Evolutionary conservation across 1,284 basidiomycete genomes (phyloP), one percentile per base, ranked within the genome.

Genomic region (Paramarasmius palmivorus): DNA sequence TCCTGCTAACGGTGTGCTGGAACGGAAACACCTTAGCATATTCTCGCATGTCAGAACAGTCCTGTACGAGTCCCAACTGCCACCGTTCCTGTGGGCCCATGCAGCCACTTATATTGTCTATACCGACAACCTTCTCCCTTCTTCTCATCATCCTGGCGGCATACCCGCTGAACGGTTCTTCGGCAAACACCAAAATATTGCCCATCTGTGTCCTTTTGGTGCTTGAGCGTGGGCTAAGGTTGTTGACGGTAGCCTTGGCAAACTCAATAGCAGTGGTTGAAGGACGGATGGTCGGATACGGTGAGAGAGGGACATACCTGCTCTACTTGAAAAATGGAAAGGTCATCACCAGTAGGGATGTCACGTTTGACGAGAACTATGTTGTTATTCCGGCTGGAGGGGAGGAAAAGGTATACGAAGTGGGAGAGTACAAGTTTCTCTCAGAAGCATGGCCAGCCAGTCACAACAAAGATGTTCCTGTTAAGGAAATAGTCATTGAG

Each of bases 191-290:
- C 62, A 63, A 19, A 59, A 65, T 35, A 58, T 70, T 8, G 57
- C 64, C 1, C 64, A 69, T 56, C 58, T 69, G 2, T 49, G 61
- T 0, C 63, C 59, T 0, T 66, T 63, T 37, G 63, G 65, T 0
- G 61, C 59, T 12, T 48, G 23, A 0, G 62, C 59, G 3, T 70
- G 61, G 50, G 63, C 61, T 2, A 63, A 65, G 35, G 54, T 68
- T 1, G 52, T 58, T 20, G 60, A 66, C 19, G 46, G 60, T 0
- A 53, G 57, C 8, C 45, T 36, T 8, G 63, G 56, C 0, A 69
- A 69, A 40, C 53, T 69, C 0, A 59, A 61, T 17, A 46, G 59
- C 3, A 2, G 61, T 60, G 0, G 29, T 65, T 26, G 58, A 60
- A 22, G 59, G 58, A 4, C 37, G 46, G 3, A 26, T 68, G 26